A percentile compares a stretch with the other conserved stretches of the same genome.
These are phyloP conservation scores for Trichoderma sp. DNA, from an alignment of 2,329 filamentous ascomycete species.

Conservation along the genomic window DNA sequence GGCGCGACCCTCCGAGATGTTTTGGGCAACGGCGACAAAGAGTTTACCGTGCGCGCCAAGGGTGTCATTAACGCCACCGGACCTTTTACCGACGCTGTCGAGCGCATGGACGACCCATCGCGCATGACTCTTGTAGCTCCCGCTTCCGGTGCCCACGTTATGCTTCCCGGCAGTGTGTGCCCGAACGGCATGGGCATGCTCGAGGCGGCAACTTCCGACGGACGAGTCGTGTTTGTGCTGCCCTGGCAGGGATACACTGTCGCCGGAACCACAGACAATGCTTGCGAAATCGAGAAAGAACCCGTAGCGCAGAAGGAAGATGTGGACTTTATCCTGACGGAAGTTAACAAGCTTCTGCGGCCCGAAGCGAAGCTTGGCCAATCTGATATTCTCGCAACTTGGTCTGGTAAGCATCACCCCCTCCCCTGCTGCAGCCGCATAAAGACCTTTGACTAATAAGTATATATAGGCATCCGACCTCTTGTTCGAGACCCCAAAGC, in stretches of 20 bases:
- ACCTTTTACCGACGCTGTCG: conserved; percentile 77
- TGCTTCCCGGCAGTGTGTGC: conserved; percentile 77
- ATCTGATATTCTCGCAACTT: conserved; percentile 76
- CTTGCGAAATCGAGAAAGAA: conserved; percentile 66
- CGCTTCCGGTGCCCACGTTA: conserved; percentile 79
- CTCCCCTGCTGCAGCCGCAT: not conserved
- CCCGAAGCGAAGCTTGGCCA: conserved; percentile 74
- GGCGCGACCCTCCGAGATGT: conserved; percentile 59
- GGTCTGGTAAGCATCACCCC: conserved; percentile 61
- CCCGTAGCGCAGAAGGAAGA: conserved; percentile 75
- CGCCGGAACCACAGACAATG: conserved; percentile 78
- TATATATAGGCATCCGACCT: conserved; percentile 62
- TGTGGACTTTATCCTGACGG: conserved; percentile 79
- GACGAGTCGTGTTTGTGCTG: conserved; percentile 85
- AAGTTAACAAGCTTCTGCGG: conserved; percentile 74
- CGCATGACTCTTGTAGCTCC: conserved; percentile 75
- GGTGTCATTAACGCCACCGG: conserved; percentile 84
- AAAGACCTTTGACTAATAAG: conserved; percentile 25
- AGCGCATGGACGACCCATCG: conserved; percentile 74
- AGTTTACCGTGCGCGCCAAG: conserved; percentile 73
- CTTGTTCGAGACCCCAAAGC: conserved; percentile 80
- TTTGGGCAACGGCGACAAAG: conserved; percentile 59
- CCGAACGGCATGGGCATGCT: conserved; percentile 81
- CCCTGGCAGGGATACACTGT: conserved; percentile 88
- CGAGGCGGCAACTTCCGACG: conserved; percentile 78